Percentiles rank a stretch among this genome's conserved stretches.
Conservation (phyloP, 495 filamentous ascomycete species). For the Penicillium silybi region DNA sequence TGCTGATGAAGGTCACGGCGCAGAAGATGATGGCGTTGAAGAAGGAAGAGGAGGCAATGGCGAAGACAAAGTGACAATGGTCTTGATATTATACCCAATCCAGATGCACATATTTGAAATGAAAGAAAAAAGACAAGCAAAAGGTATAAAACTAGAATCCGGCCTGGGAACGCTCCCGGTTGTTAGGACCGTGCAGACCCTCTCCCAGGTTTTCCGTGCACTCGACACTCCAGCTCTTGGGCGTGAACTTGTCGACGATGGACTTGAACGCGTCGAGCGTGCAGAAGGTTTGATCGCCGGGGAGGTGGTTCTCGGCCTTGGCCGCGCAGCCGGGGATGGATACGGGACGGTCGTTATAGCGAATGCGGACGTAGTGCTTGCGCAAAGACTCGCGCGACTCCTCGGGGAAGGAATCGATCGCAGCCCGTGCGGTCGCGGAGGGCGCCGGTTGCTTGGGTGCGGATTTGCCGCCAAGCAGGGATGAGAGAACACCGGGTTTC, state of each 20-base stretch:
- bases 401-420: constrained; percentile 29
- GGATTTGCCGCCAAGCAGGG: constrained; percentile 22
- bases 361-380: constrained; percentile 84
- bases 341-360: constrained; percentile 84
- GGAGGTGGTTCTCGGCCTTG: constrained; percentile 71
- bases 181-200: constrained; percentile 37
- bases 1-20: constrained; percentile 17
- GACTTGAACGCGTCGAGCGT: constrained; percentile 88
- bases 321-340: constrained; percentile 74
- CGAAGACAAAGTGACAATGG: constrained; percentile 10
- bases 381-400: constrained; percentile 48
- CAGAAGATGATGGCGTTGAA: constrained; percentile 13
- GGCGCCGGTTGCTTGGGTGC: constrained; percentile 16
- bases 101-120: constrained; percentile 5
- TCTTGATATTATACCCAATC: constrained; percentile 2
- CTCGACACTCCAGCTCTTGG: constrained; percentile 69
- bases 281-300: constrained; percentile 88
- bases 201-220: constrained; percentile 64
- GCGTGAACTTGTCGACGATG: constrained; percentile 87
- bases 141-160: constrained; percentile 30
- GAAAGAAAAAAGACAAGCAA: neutral
- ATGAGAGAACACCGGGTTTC: constrained; percentile 30
- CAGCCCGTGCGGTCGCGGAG: constrained; percentile 33
- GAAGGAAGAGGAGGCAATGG: constrained; percentile 7
- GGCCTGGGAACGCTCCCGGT: constrained; percentile 28